These are phyloP conservation scores for Kwoniella mangroviensis DNA, from an alignment of 768 basidiomycete genomes.

Conservation along the genomic window DNA sequence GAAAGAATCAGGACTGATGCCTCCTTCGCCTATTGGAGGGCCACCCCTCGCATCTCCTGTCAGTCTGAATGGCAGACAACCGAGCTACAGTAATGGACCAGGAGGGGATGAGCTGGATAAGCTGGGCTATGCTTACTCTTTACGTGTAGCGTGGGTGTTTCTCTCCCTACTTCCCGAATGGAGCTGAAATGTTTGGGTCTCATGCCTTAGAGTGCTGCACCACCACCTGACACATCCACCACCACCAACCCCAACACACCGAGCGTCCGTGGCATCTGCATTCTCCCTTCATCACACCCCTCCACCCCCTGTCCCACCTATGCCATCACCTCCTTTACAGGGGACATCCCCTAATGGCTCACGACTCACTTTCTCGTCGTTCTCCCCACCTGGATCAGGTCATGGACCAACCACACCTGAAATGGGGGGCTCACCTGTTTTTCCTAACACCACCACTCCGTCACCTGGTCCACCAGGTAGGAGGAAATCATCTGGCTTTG, in stretches of 20 bases:
- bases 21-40: constrained; percentile 22
- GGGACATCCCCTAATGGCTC: constrained; percentile 41
- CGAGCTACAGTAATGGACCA: constrained; percentile 4
- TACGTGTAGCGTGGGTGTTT: constrained; percentile 50
- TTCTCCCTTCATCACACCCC: constrained; percentile 13
- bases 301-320: constrained; percentile 27
- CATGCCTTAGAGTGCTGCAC: constrained; percentile 28
- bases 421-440: constrained; percentile 11
- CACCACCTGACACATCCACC: constrained; percentile 38
- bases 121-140: constrained; percentile 48
- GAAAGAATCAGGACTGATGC: constrained; percentile 18
- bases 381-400: constrained; percentile 14
- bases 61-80: constrained; percentile 15
- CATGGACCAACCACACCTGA: constrained; percentile 22
- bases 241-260: constrained; percentile 15
- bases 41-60: constrained; percentile 19
- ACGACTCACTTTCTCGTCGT: constrained; percentile 24
- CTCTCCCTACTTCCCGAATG: too few species aligned
- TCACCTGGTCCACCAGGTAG: constrained; percentile 21
- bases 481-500: constrained; percentile 31
- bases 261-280: constrained; percentile 17
- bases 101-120: constrained; percentile 41
- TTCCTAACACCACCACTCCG: constrained; percentile 1
- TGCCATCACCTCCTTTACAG: constrained; percentile 30
- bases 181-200: too few species aligned